Conservation (phyloP, 441 rosid species). For the Syzygium syzygioides region DNA sequence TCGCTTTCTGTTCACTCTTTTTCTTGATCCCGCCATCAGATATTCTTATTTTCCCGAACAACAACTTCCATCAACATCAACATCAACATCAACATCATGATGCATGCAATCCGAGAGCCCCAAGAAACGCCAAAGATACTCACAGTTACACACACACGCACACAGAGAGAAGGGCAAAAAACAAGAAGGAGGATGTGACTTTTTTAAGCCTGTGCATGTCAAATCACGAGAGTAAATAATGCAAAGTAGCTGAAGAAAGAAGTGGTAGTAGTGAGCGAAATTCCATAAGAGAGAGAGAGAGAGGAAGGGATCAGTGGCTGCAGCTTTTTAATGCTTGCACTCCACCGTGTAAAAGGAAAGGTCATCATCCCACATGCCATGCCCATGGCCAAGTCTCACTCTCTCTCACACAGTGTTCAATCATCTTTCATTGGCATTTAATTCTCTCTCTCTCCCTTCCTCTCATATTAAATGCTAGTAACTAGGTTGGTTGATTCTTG, state of each 20-base stretch:
- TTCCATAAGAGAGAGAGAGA: not conserved
- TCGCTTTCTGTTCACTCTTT: not conserved
- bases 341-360: constrained; percentile 21
- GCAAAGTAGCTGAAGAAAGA: not conserved
- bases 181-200: not conserved
- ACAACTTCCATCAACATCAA: not conserved
- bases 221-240: not conserved
- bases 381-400: not conserved
- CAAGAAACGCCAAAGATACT: not conserved
- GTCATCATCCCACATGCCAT: constrained; percentile 2
- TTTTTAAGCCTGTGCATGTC: not conserved
- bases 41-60: not conserved
- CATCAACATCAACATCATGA: not conserved
- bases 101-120: not conserved
- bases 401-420: not conserved
- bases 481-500: not conserved
- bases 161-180: not conserved
- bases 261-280: not conserved
- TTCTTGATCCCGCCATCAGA: not conserved
- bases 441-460: not conserved
- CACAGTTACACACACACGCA: not conserved
- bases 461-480: not conserved
- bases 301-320: not conserved
- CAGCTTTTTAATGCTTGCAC: constrained; percentile 45
- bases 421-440: not conserved